These are phyloP conservation scores for Rhipidocladum racemiflorum DNA, from an alignment of 176 grass and related monocot species.

Conservation along the genomic window DNA sequence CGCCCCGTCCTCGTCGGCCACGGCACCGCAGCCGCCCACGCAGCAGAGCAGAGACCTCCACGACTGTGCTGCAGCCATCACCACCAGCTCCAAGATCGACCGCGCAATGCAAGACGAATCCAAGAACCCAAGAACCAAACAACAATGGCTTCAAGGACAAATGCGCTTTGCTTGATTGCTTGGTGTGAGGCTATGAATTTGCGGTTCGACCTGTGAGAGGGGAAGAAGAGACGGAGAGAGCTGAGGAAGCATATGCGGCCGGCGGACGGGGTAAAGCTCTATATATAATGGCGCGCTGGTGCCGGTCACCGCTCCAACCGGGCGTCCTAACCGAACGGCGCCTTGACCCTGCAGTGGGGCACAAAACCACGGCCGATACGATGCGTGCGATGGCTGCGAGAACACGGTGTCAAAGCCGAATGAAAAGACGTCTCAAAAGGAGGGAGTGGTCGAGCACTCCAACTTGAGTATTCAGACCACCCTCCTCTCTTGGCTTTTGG, in stretches of 20 bases:
- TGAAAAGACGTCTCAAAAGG: not conserved
- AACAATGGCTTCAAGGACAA: too few relatives aligned
- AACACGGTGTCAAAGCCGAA: not conserved
- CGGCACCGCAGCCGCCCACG: not conserved
- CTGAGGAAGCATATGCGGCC: not conserved
- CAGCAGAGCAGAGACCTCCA: constrained; percentile 50
- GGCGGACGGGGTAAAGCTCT: not conserved
- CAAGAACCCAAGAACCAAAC: not conserved
- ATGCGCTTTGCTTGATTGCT: not conserved
- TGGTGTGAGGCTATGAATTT: not conserved
- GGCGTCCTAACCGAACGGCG: constrained; percentile 9
- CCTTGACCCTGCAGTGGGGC: constrained; percentile 28
- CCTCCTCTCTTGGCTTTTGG: not conserved
- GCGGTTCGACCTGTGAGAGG: not conserved
- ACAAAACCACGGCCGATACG: not conserved
- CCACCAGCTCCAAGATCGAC: not conserved
- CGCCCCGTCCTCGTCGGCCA: not conserved
- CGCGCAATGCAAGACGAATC: not conserved
- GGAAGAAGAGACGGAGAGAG: not conserved
- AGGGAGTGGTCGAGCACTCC: not conserved
- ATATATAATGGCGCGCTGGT: constrained; percentile 4
- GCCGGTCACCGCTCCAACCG: not conserved
- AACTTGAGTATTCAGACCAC: not conserved
- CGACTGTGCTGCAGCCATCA: constrained; percentile 12
- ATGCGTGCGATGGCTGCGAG: not conserved